Conservation (phyloP, 306 rosid species). For the Vigna unguiculata region DNA sequence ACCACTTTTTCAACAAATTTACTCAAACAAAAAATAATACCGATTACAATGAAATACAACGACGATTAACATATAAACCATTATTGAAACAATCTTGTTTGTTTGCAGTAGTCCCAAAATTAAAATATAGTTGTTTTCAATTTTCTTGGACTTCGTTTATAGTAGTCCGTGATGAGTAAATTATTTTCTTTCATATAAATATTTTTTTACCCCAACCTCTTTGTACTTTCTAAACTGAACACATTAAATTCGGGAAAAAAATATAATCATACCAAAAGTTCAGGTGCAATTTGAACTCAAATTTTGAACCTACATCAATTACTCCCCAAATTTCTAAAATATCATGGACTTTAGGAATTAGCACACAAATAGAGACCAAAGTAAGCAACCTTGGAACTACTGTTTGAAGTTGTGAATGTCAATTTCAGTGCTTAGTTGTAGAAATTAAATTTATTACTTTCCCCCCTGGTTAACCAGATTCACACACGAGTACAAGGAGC, state of each 20-base stretch:
- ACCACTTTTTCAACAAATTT: too few relatives aligned
- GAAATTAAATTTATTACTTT: constrained; percentile 3
- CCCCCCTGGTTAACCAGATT: neutral
- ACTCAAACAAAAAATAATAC: too few relatives aligned
- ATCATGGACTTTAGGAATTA: neutral
- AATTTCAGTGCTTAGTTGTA: constrained; percentile 5
- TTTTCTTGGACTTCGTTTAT: neutral
- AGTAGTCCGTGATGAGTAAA: neutral
- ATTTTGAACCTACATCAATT: constrained; percentile 1
- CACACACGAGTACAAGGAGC: neutral
- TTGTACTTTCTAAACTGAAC: neutral
- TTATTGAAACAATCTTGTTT: too few relatives aligned
- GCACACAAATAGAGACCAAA: neutral
- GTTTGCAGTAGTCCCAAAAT: too few relatives aligned
- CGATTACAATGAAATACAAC: too few relatives aligned
- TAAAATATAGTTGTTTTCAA: neutral
- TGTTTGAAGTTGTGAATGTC: neutral
- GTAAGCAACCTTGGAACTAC: constrained; percentile 10
- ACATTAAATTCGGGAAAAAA: neutral
- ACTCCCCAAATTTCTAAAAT: constrained; percentile 7
- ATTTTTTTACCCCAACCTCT: constrained; percentile 3
- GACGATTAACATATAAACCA: too few relatives aligned
- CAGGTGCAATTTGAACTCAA: constrained; percentile 10
- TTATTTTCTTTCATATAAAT: neutral
- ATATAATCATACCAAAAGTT: neutral